Base-by-base conservation (phyloP, 1,284 basidiomycete species). In the Cryptococcus sp. region DNA sequence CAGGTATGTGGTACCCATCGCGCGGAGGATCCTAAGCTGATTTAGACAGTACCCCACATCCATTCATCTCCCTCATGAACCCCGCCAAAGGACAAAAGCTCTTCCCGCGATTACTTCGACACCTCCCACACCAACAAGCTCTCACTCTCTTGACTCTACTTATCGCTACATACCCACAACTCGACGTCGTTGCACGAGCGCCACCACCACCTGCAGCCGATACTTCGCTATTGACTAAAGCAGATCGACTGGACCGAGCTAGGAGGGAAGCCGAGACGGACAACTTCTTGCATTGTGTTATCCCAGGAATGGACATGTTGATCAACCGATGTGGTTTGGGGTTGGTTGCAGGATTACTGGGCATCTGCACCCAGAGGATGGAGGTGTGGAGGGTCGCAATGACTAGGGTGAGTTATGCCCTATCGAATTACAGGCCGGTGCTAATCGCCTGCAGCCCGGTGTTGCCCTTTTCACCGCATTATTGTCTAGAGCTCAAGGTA, bases 11-110 rank as follows among this genome's bases (percentile, higher is more conserved):
- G 59, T 64, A 13, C 23, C n/a, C 8, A 42, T 10, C 8, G 10
- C 23, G 23, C 23, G 23, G 23, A 23, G 23, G 23, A 23, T 23
- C 23, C 23, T 23, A 23, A 23, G 52, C 37, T 56, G 64, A 33
- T 34, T n/a, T 23, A 35, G 41, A 46, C 42, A 92, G 90, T 69
- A 82, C 89, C 59, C 95, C 95, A 4, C 96, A 98, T 78, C 96
- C 96, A 0, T 98, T 99, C 78, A 87, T 98, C 64, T 92, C 93
- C 2, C 82, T 99, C 44, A 81, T 99, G 47, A 84, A 83, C 37
- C 87, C 90, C 2, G 83, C 85, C 63, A 99, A 99, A 78, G 96
- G 96, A 58, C 98, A 98, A 80, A 86, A 86, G 59, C 82, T 99
- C 23, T 81, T 99, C 43, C 89, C 92, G 3, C 86, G 96, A 38